These are phyloP conservation scores for Wickerhamomyces bisporus DNA, from an alignment of 805 yeast species.

Conservation along the genomic window DNA sequence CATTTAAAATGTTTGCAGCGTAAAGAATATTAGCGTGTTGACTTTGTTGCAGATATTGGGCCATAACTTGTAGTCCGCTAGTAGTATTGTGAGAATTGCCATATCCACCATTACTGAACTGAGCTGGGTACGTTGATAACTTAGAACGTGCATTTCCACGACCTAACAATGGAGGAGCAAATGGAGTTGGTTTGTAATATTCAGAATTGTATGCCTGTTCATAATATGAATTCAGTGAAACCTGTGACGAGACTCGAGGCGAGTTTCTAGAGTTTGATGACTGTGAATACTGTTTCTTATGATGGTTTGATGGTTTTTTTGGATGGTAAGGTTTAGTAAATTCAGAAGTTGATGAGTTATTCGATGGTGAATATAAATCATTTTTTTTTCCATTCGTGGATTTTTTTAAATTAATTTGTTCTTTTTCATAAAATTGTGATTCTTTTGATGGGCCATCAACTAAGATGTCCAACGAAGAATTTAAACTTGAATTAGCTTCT, in stretches of 20 bases:
- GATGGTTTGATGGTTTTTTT: neutral
- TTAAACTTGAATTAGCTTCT: neutral
- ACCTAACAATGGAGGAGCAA: constrained; percentile 10
- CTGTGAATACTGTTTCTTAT: neutral
- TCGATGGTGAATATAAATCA: too few relatives aligned
- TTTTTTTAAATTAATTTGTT: too few relatives aligned
- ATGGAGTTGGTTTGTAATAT: constrained; percentile 8
- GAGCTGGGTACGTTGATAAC: constrained; percentile 6
- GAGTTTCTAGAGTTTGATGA: neutral
- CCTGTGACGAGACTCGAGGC: constrained; percentile 1
- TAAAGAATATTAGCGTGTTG: constrained; percentile 57
- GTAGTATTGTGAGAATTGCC: constrained; percentile 8
- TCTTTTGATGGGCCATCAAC: too few relatives aligned
- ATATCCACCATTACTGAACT: neutral
- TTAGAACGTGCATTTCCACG: constrained; percentile 3
- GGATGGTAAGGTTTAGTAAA: neutral
- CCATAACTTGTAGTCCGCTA: constrained; percentile 72
- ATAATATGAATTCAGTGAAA: constrained; percentile 12
- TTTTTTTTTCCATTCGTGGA: too few relatives aligned
- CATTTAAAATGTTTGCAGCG: constrained; percentile 48
- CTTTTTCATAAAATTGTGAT: too few relatives aligned
- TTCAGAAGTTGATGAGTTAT: neutral
- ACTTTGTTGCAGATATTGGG: constrained; percentile 69
- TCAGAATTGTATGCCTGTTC: constrained; percentile 9
- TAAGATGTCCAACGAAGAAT: too few relatives aligned